Evolutionary conservation across 805 yeast species (phyloP).

Genomic region (Starmerella sp.): DNA sequence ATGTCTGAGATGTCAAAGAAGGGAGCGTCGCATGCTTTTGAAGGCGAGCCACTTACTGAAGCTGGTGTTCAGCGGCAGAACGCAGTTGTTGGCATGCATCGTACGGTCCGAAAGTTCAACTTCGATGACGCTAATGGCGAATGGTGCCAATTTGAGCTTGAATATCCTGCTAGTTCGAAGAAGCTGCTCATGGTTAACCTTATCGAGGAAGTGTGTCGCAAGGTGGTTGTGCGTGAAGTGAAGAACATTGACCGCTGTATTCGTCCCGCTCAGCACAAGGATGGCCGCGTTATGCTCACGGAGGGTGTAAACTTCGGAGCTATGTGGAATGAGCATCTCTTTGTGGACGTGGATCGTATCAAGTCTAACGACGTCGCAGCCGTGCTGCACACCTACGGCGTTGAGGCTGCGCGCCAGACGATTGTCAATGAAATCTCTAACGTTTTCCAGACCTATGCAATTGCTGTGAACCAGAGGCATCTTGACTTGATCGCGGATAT

Average conservation of each 20-base stretch:
- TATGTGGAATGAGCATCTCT: slow-evolving; percentile 96
- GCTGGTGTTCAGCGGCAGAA: slow-evolving; percentile 75
- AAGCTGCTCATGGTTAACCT: slow-evolving; percentile 95
- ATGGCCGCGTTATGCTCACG: slow-evolving; percentile 70
- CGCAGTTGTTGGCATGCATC: slow-evolving; percentile 63
- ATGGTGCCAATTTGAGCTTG: slow-evolving; percentile 87
- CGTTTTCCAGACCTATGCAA: slow-evolving; percentile 94
- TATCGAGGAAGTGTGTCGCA: slow-evolving; percentile 81
- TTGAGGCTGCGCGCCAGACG: slow-evolving; percentile 97
- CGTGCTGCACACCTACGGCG: slow-evolving; percentile 86
- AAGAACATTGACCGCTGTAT: slow-evolving; percentile 87
- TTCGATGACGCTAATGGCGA: slow-evolving; percentile 81
- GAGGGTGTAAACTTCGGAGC: slow-evolving; percentile 97
- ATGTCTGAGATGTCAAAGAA: slow-evolving; percentile 15
- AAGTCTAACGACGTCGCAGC: slow-evolving; percentile 88
- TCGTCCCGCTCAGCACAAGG: slow-evolving; percentile 61
- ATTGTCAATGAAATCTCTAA: slow-evolving; percentile 91
- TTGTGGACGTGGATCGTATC: slow-evolving; percentile 79
- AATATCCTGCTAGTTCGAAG: slow-evolving; percentile 73
- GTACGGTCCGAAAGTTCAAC: slow-evolving; percentile 64
- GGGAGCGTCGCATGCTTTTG: background rate
- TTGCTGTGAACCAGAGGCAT: slow-evolving; percentile 84
- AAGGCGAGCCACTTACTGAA: slow-evolving; percentile 34
- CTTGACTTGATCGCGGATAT: slow-evolving; percentile 93
- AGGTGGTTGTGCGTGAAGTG: slow-evolving; percentile 85